phyloP scores from a whole-genome alignment of 257 asterid genomes.

The Leonotis leonurus region DNA sequence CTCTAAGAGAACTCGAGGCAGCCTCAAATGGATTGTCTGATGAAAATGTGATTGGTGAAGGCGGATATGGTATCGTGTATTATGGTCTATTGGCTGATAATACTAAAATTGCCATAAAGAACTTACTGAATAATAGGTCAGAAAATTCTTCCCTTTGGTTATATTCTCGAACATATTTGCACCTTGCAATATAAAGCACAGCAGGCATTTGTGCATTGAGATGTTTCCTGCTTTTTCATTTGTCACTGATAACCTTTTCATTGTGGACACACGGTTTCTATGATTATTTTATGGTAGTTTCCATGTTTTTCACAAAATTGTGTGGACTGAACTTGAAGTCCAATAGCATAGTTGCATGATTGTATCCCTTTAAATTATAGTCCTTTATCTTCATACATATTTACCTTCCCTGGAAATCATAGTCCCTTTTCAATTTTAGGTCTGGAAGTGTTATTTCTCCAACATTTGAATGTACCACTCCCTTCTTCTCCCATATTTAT shows the following conservation, averaged over 20 bases:
- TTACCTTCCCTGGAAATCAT: not conserved
- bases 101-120: constrained; percentile 79
- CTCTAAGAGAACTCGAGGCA: constrained; percentile 91
- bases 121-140: constrained; percentile 83
- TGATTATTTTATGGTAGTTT: constrained; percentile 1
- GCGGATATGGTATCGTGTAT: constrained; percentile 95
- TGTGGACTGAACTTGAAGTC: constrained; percentile 1
- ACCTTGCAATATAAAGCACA: not conserved
- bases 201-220: too few species aligned
- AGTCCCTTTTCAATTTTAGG: not conserved
- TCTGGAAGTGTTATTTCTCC: constrained; percentile 1
- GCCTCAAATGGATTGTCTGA: constrained; percentile 85
- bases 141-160: constrained; percentile 3
- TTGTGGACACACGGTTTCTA: not conserved
- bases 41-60: constrained; percentile 98
- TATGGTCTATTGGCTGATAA: constrained; percentile 71
- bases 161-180: not conserved
- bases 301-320: not conserved
- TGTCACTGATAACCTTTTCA: not conserved
- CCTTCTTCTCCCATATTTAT: too few species aligned
- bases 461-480: too few species aligned
- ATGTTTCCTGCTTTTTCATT: not conserved
- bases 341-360: not conserved
- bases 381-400: not conserved
- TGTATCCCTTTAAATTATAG: not conserved